These are phyloP conservation scores for Rhodotorula taiwanensis DNA, from an alignment of 768 basidiomycete species.

Conservation along the genomic window DNA sequence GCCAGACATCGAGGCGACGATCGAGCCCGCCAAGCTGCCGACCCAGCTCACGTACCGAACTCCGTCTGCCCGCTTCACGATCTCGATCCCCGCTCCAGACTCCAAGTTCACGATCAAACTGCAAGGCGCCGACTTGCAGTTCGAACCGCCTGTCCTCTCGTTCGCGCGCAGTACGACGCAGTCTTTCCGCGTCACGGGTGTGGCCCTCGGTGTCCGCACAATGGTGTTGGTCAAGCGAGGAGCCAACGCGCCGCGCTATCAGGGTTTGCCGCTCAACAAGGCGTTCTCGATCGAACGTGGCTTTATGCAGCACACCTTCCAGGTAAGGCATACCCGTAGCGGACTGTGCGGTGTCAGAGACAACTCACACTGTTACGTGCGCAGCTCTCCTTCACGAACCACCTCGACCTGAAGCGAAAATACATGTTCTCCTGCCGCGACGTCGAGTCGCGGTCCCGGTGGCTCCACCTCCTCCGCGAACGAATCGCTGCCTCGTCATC, in stretches of 20 bases:
- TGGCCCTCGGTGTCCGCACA: slow-evolving; percentile 69
- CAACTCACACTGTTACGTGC: neutral
- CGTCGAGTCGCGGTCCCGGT: slow-evolving; percentile 64
- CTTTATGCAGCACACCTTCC: slow-evolving; percentile 96
- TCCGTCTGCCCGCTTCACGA: slow-evolving; percentile 78
- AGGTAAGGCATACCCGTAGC: slow-evolving; percentile 43
- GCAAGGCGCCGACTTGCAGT: slow-evolving; percentile 75
- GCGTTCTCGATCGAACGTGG: slow-evolving; percentile 78
- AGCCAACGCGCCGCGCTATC: slow-evolving; percentile 71
- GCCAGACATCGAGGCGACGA: slow-evolving; percentile 38
- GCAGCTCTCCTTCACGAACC: slow-evolving; percentile 61
- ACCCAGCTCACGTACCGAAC: slow-evolving; percentile 74
- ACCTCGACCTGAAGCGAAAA: slow-evolving; percentile 53
- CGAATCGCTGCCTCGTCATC: slow-evolving; percentile 16
- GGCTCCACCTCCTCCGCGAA: slow-evolving; percentile 48
- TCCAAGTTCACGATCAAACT: slow-evolving; percentile 74
- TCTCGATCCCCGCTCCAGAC: slow-evolving; percentile 79
- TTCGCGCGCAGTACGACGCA: slow-evolving; percentile 72
- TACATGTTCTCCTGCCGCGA: slow-evolving; percentile 95
- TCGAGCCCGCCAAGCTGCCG: slow-evolving; percentile 51
- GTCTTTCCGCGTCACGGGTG: slow-evolving; percentile 86
- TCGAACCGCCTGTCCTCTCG: slow-evolving; percentile 75
- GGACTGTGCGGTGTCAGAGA: too few species aligned
- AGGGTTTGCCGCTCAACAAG: slow-evolving; percentile 70
- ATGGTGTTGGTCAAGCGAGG: slow-evolving; percentile 79